Conservation (phyloP, 1,284 basidiomycete genomes). For the Volvariella surrecta region DNA sequence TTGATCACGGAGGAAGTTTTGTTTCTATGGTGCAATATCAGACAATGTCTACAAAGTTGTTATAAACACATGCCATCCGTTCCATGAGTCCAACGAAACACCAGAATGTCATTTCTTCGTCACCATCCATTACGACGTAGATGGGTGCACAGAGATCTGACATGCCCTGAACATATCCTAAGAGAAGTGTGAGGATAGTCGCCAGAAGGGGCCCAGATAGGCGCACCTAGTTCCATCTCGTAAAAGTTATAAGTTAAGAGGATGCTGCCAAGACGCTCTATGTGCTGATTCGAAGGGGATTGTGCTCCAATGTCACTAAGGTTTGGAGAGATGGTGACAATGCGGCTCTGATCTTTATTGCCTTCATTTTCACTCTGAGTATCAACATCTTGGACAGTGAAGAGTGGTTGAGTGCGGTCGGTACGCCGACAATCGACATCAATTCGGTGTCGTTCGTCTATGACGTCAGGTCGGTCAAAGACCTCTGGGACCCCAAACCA, state of each 20-base stretch:
- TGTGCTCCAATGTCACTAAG: conserved; percentile 70
- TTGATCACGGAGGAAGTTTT: conserved; percentile 94
- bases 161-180: conserved; percentile 95
- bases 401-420: conserved; percentile 88
- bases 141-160: conserved; percentile 92
- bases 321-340: conserved; percentile 65
- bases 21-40: conserved; percentile 48
- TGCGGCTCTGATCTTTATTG: conserved; percentile 45
- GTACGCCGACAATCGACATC: conserved; percentile 96
- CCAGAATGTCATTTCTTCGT: conserved; percentile 92
- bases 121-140: conserved; percentile 85
- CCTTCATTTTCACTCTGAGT: conserved; percentile 27
- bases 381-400: conserved; percentile 43
- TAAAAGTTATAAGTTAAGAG: conserved; percentile 92
- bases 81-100: conserved; percentile 94
- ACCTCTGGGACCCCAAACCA: conserved; percentile 81
- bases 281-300: conserved; percentile 81
- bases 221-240: conserved; percentile 74
- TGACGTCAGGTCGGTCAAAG: conserved; percentile 66
- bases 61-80: conserved; percentile 63
- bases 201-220: not conserved
- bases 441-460: conserved; percentile 86
- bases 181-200: conserved; percentile 7
- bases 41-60: conserved; percentile 3
- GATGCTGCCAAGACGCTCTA: conserved; percentile 71